phyloP scores from a whole-genome alignment of 345 rosid species.

The Cardamine resedifolia region DNA sequence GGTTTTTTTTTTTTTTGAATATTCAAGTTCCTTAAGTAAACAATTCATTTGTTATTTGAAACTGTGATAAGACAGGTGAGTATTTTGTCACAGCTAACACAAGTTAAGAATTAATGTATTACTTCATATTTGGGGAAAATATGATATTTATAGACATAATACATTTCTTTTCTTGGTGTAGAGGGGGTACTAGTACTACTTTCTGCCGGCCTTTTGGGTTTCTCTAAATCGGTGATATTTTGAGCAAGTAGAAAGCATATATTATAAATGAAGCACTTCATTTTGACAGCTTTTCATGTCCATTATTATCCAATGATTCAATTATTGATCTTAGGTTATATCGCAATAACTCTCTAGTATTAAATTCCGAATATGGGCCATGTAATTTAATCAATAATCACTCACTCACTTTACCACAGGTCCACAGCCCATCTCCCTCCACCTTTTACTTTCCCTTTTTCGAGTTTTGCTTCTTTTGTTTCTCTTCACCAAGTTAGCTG shows the following conservation, averaged over 20 bases:
- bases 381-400: constrained; percentile 2
- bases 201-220: constrained; percentile 8
- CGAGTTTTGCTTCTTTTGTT: background rate
- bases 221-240: background rate
- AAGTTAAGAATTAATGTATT: background rate
- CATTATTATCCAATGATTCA: constrained; percentile 36
- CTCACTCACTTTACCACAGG: constrained; percentile 4
- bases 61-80: background rate
- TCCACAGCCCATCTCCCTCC: constrained; percentile 9
- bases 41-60: background rate
- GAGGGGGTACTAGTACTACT: background rate
- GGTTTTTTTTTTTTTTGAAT: too few species aligned
- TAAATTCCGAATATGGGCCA: constrained; percentile 17
- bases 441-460: constrained; percentile 10
- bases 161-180: background rate
- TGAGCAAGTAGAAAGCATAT: constrained; percentile 26
- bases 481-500: background rate
- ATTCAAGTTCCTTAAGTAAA: background rate
- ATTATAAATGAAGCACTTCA: too few species aligned
- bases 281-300: constrained; percentile 31
- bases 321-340: constrained; percentile 36
- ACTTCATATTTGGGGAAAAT: background rate
- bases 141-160: background rate
- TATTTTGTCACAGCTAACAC: background rate
- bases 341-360: constrained; percentile 18